Evolutionary conservation across 2,329 filamentous ascomycete genomes (phyloP).

Genomic region (Claviceps purpurea): DNA sequence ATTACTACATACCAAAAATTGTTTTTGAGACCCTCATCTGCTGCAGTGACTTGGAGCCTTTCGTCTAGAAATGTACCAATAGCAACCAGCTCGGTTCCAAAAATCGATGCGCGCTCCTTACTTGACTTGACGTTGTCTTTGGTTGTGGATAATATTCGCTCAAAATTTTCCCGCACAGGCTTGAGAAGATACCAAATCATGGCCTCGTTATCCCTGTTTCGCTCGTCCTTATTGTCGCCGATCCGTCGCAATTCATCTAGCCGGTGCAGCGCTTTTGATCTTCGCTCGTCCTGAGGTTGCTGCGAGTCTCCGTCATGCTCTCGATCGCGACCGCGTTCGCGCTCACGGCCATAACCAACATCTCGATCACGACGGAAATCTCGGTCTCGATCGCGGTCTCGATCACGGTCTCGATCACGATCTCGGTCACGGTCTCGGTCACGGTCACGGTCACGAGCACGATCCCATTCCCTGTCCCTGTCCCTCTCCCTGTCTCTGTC

Average conservation of each 20-base stretch:
- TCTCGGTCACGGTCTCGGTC: conserved; percentile 1
- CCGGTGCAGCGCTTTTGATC: conserved; percentile 26
- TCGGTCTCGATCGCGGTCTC: conserved; percentile 12
- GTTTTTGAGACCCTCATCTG: conserved; percentile 29
- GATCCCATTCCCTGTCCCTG: conserved; percentile 8
- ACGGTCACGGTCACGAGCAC: background rate
- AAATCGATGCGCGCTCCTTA: conserved; percentile 46
- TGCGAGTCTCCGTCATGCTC: conserved; percentile 15
- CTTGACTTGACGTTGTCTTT: conserved; percentile 49
- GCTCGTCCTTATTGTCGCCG: conserved; percentile 36
- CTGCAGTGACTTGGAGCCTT: conserved; percentile 26
- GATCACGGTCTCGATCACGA: conserved; percentile 7
- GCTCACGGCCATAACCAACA: conserved; percentile 13
- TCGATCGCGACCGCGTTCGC: conserved; percentile 11
- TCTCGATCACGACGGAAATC: conserved; percentile 11
- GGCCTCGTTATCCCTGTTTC: conserved; percentile 30
- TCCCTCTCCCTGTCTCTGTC: conserved; percentile 10
- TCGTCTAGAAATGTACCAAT: conserved; percentile 50
- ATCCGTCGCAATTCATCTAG: conserved; percentile 31
- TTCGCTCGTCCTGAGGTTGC: conserved; percentile 25
- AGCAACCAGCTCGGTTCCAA: conserved; percentile 45
- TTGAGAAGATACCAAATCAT: conserved; percentile 39
- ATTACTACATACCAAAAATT: conserved; percentile 33
- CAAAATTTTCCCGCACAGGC: conserved; percentile 46
- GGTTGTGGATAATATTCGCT: conserved; percentile 45